Evolutionary conservation across 2,329 filamentous ascomycete species (phyloP).

Genomic region (Pseudogymnoascus sp.): DNA sequence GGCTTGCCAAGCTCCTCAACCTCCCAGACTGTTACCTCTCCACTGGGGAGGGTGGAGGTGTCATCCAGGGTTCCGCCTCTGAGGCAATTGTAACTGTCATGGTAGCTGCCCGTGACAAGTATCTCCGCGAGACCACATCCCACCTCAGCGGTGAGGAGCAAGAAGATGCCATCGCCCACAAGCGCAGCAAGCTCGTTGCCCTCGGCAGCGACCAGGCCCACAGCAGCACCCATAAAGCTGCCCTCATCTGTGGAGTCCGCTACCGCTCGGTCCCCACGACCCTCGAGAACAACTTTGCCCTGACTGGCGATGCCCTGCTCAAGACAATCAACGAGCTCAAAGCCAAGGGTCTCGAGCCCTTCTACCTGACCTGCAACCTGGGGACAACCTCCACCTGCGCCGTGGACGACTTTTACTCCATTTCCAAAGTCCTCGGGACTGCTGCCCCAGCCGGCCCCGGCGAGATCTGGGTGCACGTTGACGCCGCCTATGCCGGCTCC

Average conservation of each 20-base stretch:
- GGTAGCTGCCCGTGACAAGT: constrained; percentile 78
- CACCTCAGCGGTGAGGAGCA: constrained; percentile 47
- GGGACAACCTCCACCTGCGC: constrained; percentile 87
- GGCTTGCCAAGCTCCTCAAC: constrained; percentile 70
- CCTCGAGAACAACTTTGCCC: constrained; percentile 57
- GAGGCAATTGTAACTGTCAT: constrained; percentile 83
- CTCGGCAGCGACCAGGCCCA: constrained; percentile 75
- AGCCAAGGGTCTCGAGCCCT: constrained; percentile 68
- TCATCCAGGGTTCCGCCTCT: constrained; percentile 88
- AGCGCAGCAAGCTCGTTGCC: constrained; percentile 68
- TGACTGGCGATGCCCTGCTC: constrained; percentile 59
- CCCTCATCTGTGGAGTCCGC: constrained; percentile 77
- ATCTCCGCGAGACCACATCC: constrained; percentile 54
- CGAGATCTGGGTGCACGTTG: constrained; percentile 83
- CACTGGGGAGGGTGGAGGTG: constrained; percentile 69
- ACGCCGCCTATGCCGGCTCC: constrained; percentile 86
- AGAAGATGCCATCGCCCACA: constrained; percentile 61
- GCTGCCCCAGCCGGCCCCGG: constrained; percentile 34
- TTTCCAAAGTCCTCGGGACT: constrained; percentile 28
- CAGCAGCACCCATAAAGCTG: constrained; percentile 79
- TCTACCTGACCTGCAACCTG: constrained; percentile 76
- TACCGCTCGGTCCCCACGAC: constrained; percentile 62
- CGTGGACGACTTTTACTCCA: constrained; percentile 63
- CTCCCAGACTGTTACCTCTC: constrained; percentile 70
- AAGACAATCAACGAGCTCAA: constrained; percentile 58